phyloP scores from a whole-genome alignment of 2,329 filamentous ascomycete genomes.

The Alternaria brassicae region DNA sequence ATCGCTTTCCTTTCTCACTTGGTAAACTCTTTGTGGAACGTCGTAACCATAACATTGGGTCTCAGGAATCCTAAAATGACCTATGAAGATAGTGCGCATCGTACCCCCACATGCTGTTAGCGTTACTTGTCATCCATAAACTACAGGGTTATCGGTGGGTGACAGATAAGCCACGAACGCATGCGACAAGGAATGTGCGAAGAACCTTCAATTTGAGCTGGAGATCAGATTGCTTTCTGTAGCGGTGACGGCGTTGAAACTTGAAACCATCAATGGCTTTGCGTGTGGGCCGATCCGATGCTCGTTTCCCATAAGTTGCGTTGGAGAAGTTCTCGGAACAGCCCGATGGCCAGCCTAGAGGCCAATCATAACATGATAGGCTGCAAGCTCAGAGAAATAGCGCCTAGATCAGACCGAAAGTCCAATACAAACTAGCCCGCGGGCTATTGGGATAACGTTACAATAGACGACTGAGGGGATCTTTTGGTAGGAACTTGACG shows the following conservation, averaged over 20 bases:
- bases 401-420: background rate
- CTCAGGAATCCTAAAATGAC: background rate
- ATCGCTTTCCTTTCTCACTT: background rate
- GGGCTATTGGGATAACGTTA: background rate
- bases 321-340: conserved; percentile 12
- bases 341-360: background rate
- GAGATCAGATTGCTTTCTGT: too few relatives aligned
- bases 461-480: background rate
- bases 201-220: background rate
- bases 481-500: background rate
- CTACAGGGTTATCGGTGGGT: background rate
- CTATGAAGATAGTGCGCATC: background rate
- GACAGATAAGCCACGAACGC: background rate
- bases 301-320: background rate
- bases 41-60: background rate
- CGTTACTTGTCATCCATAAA: background rate
- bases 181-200: background rate
- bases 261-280: background rate
- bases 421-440: background rate
- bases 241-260: background rate
- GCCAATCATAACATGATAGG: conserved; percentile 2
- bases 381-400: background rate
- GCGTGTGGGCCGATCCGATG: conserved; percentile 6
- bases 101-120: background rate
- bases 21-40: background rate